Evolutionary conservation across 129 eudicot species (phyloP).

Genomic region (Saussurea involucrata): DNA sequence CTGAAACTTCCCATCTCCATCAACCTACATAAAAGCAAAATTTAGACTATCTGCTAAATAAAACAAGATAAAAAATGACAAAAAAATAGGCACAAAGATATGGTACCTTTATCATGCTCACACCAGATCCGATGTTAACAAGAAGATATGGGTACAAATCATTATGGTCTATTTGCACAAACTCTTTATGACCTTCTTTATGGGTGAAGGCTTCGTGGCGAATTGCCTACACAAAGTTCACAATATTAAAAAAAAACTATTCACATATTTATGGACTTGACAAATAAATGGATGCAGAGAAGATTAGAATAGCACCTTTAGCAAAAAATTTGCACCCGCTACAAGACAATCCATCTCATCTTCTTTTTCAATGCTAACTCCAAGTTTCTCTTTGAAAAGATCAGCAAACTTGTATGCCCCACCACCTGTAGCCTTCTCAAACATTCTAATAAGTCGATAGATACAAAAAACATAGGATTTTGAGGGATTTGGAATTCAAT

Average conservation of each 20-base stretch:
- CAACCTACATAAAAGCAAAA: slow-evolving; percentile 55
- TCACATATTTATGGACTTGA: background rate
- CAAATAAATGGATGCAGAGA: background rate
- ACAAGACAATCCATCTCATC: slow-evolving; percentile 98
- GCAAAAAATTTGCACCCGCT: slow-evolving; percentile 94
- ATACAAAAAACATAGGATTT: too few species aligned
- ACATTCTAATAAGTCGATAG: slow-evolving; percentile 28
- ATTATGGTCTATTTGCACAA: slow-evolving; percentile 92
- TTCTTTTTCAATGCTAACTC: slow-evolving; percentile 93
- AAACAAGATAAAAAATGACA: background rate
- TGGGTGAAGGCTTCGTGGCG: slow-evolving; percentile 99
- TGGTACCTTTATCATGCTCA: slow-evolving; percentile 90
- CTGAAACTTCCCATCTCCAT: slow-evolving; percentile 90
- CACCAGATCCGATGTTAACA: slow-evolving; percentile 97
- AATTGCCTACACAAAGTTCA: slow-evolving; percentile 62
- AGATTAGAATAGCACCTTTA: slow-evolving; percentile 57
- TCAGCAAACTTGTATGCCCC: slow-evolving; percentile 96
- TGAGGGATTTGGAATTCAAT: too few species aligned
- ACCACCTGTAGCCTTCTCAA: slow-evolving; percentile 98
- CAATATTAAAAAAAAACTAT: too few species aligned
- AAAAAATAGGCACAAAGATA: background rate
- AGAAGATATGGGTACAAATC: slow-evolving; percentile 93
- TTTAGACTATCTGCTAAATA: background rate
- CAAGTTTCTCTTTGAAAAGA: slow-evolving; percentile 93
- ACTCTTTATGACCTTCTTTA: slow-evolving; percentile 90